These are phyloP conservation scores for Phytophthora nicotianae DNA, from an alignment of 352 stramenopile genomes.

Conservation along the genomic window DNA sequence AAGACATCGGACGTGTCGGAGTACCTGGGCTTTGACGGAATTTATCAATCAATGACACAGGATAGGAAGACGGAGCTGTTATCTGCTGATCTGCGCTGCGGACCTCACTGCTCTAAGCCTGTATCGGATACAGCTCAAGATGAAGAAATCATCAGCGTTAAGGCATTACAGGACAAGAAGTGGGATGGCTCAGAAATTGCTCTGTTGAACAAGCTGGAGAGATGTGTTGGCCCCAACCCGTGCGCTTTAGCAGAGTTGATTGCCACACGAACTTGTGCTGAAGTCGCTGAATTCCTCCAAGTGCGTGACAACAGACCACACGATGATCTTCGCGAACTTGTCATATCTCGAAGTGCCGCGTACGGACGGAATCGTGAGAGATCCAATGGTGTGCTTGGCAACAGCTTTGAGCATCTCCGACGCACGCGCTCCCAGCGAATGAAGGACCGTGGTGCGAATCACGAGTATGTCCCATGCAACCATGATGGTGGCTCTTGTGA, in stretches of 20 bases:
- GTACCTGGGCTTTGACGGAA: slow-evolving; percentile 56
- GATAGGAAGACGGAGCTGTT: slow-evolving; percentile 35
- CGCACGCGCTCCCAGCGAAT: slow-evolving; percentile 79
- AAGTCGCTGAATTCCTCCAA: slow-evolving; percentile 36
- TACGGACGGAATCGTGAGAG: slow-evolving; percentile 33
- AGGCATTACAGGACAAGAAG: not conserved
- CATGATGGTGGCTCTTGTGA: slow-evolving; percentile 64
- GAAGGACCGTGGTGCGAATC: slow-evolving; percentile 80
- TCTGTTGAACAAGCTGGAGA: slow-evolving; percentile 50
- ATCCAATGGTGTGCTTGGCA: slow-evolving; percentile 49
- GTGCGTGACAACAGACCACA: slow-evolving; percentile 11
- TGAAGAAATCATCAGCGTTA: not conserved
- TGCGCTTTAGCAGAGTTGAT: slow-evolving; percentile 53
- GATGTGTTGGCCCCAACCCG: slow-evolving; percentile 40
- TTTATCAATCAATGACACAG: slow-evolving; percentile 53
- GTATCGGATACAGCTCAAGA: not conserved
- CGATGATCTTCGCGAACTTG: slow-evolving; percentile 22
- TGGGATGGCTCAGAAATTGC: slow-evolving; percentile 53
- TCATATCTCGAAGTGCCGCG: slow-evolving; percentile 15
- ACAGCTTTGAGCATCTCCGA: slow-evolving; percentile 69
- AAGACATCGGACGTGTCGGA: slow-evolving; percentile 55
- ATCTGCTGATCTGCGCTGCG: slow-evolving; percentile 30
- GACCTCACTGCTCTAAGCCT: slow-evolving; percentile 31
- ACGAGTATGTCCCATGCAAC: slow-evolving; percentile 74
- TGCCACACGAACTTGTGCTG: slow-evolving; percentile 46